Evolutionary conservation across 148 eudicot species (phyloP), one percentile per base, ranked within the genome.

Genomic region (Nepenthes mirabilis): DNA sequence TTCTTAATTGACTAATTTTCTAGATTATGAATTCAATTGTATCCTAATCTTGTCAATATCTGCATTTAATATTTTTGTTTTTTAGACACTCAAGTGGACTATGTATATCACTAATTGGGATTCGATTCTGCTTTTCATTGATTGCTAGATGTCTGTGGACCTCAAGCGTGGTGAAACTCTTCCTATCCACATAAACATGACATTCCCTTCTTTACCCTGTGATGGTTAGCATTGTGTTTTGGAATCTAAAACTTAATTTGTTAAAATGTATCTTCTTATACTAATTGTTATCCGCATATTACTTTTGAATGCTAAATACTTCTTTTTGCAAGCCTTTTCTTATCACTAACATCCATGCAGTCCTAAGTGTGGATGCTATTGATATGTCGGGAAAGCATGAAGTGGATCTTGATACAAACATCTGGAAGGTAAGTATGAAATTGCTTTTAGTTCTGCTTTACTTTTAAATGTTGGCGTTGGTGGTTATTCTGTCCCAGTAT

Each of bases 321-420:
- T 2, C 7, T 2, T 61, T 53, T 43, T 14, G 34, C 52, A 57
- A 66, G 56, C 33, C 2, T 45, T 62, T 34, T 63, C 45, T 55
- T 13, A 56, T 47, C 1, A 47, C 53, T 56, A 48, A 55, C 60
- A 32, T 65, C 43, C 63, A 43, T 75, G 74, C 95, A 94, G 99
- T 94, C 61, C 62, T 94, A 32, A 94, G 99, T 55, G 90, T 94
- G 61, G 99, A 94, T 84, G 97, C 99, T 63, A 84, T 94, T 59
- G 99, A 94, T 69, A 84, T 94, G 97, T 94, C 99, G 10, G 99
- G 99, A 67, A 94, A 94, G 82, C 99, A 94, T 69, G 99, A 94
- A 79, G 99, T 94, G 71, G 99, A 94, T 78, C 87, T 94, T 61
- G 96, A 90, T 75, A 94, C 99, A 58, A 94, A 79, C 63, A 86